These are phyloP conservation scores for Syzygium jambos DNA, from an alignment of 345 rosid genomes.

Conservation along the genomic window DNA sequence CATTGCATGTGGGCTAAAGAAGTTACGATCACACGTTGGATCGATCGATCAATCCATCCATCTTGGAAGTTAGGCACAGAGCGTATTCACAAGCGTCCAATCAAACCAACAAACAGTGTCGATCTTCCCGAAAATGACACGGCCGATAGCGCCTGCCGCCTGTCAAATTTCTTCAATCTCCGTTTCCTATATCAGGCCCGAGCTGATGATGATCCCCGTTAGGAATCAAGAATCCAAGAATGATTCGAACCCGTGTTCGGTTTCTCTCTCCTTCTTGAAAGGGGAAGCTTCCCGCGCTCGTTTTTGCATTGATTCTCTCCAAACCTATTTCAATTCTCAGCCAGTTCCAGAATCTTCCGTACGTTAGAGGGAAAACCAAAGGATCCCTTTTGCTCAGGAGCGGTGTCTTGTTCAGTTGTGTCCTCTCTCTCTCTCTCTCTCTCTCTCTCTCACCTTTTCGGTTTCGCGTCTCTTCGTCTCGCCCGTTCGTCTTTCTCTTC, in stretches of 20 bases:
- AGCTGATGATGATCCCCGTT: background rate
- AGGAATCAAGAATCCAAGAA: background rate
- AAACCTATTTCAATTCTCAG: background rate
- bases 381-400: background rate
- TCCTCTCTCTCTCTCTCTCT: background rate
- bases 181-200: background rate
- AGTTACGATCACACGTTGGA: background rate
- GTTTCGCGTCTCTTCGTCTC: slow-evolving; percentile 1
- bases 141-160: background rate
- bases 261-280: background rate
- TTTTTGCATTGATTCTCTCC: background rate
- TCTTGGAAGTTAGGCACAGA: background rate
- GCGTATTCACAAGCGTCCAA: background rate
- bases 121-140: background rate
- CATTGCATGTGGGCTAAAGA: background rate
- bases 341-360: background rate
- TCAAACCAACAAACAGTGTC: background rate
- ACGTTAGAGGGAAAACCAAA: background rate
- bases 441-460: background rate
- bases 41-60: background rate
- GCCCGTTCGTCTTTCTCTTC: background rate
- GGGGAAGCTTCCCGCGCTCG: background rate
- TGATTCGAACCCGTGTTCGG: background rate
- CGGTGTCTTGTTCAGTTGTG: background rate
- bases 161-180: background rate